Evolutionary conservation across 192 early-diverging fungal genomes (phyloP).

Genomic region (Pecoramyces ruminantium): DNA sequence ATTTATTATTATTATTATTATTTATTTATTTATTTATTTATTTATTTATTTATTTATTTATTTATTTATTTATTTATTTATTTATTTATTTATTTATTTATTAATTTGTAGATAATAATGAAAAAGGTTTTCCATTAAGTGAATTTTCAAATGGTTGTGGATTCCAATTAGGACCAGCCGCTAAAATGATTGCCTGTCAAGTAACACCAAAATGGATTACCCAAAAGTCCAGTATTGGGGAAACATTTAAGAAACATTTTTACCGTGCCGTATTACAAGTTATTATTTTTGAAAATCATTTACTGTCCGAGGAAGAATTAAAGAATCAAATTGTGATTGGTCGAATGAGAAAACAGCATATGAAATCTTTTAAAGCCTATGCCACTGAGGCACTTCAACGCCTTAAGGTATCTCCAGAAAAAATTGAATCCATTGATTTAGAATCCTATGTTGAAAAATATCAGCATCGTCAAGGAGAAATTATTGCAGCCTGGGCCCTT

Average conservation of each 20-base stretch:
- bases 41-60: too few species aligned
- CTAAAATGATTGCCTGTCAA: slow-evolving; percentile 62
- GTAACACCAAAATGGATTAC: slow-evolving; percentile 57
- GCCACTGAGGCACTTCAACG: slow-evolving; percentile 35
- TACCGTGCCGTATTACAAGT: slow-evolving; percentile 56
- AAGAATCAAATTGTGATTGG: neutral
- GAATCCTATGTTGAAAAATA: slow-evolving; percentile 9
- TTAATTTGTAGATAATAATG: neutral
- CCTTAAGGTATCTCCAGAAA: slow-evolving; percentile 19
- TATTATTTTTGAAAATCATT: slow-evolving; percentile 6
- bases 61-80: too few species aligned
- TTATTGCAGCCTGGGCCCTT: slow-evolving; percentile 71
- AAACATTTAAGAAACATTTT: slow-evolving; percentile 47
- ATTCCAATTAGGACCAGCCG: slow-evolving; percentile 31
- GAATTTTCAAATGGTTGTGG: neutral
- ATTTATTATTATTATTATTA: too few species aligned
- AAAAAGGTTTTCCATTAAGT: neutral
- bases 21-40: too few species aligned
- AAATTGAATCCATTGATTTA: slow-evolving; percentile 19
- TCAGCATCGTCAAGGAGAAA: slow-evolving; percentile 16
- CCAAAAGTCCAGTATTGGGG: slow-evolving; percentile 27
- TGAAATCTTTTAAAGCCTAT: slow-evolving; percentile 27
- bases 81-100: neutral
- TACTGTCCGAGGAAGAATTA: neutral
- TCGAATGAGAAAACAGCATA: slow-evolving; percentile 4